phyloP scores from a whole-genome alignment of 495 filamentous ascomycete genomes.

The Barbatosphaeria neglecta region DNA sequence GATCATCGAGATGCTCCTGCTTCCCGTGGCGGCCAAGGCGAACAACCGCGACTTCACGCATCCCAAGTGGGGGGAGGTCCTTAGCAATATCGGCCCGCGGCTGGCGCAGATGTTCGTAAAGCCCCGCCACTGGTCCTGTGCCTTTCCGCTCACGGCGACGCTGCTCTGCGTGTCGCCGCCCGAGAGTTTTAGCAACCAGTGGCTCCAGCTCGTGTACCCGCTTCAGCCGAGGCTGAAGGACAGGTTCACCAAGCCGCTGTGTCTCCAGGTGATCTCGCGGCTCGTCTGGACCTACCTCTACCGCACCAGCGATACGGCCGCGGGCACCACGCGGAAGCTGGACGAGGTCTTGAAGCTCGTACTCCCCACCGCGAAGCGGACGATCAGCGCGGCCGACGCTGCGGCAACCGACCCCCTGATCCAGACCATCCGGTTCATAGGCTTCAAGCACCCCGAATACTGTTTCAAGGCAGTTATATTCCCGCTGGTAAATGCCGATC shows the following conservation, averaged over 20 bases:
- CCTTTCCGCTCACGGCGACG: constrained; percentile 75
- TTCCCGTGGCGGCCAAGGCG: constrained; percentile 76
- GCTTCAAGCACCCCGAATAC: constrained; percentile 83
- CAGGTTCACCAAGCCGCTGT: constrained; percentile 62
- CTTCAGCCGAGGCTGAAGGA: constrained; percentile 75
- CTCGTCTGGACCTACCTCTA: constrained; percentile 96
- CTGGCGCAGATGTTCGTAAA: constrained; percentile 76
- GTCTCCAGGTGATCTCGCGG: constrained; percentile 79
- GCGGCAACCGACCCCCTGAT: constrained; percentile 78
- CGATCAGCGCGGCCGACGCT: constrained; percentile 66
- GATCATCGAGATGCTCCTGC: constrained; percentile 71
- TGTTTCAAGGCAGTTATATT: constrained; percentile 90
- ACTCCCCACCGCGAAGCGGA: constrained; percentile 64
- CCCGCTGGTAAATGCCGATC: constrained; percentile 83
- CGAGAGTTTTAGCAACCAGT: constrained; percentile 73
- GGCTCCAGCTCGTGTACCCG: constrained; percentile 66
- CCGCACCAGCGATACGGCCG: constrained; percentile 56
- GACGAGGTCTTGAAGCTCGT: constrained; percentile 78
- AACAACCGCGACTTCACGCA: constrained; percentile 58
- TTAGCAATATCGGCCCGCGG: constrained; percentile 62
- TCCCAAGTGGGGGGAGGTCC: constrained; percentile 74
- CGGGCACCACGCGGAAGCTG: constrained; percentile 60
- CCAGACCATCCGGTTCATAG: constrained; percentile 89
- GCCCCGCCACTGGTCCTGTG: constrained; percentile 77
- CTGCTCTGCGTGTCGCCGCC: constrained; percentile 77